phyloP scores from a whole-genome alignment of 2,329 filamentous ascomycete species.

The Exophiala aquamarina region DNA sequence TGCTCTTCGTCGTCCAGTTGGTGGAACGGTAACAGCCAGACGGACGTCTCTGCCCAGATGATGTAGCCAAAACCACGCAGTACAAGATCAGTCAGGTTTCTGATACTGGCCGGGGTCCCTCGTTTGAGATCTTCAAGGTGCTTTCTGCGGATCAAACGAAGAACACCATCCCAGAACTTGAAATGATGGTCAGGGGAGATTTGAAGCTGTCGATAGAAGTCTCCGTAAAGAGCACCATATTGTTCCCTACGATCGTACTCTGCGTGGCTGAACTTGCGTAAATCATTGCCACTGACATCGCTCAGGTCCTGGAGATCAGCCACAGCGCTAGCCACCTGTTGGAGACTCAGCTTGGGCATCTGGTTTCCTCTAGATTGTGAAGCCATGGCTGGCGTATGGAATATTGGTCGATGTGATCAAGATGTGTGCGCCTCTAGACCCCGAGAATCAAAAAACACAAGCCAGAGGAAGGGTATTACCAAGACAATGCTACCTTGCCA shows the following conservation, averaged over 20 bases:
- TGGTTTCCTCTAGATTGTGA: too few relatives aligned
- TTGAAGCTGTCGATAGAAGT: conserved; percentile 21
- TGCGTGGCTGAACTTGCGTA: conserved; percentile 13
- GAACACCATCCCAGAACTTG: conserved; percentile 17
- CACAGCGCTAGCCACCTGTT: too few relatives aligned
- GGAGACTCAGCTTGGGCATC: too few relatives aligned
- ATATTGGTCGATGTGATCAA: too few relatives aligned
- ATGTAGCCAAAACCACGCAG: conserved; percentile 18
- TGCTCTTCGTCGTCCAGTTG: conserved; percentile 19
- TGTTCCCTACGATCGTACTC: conserved; percentile 3
- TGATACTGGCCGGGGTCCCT: conserved; percentile 9
- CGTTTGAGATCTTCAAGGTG: conserved; percentile 11
- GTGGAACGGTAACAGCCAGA: conserved; percentile 13
- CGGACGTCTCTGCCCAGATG: conserved; percentile 16
- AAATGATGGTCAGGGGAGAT: conserved; percentile 15
- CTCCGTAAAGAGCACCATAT: conserved; percentile 8
- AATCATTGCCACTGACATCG: neutral
- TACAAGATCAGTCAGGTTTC: conserved; percentile 6
- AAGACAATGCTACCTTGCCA: too few relatives aligned
- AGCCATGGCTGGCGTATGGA: too few relatives aligned
- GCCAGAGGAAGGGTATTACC: too few relatives aligned
- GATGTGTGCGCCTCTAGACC: too few relatives aligned
- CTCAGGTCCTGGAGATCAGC: conserved; percentile 7
- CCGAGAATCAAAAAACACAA: too few relatives aligned
- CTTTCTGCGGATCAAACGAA: conserved; percentile 20